Percentiles rank a stretch among this genome's conserved stretches.
These are phyloP conservation scores for Apiospora phragmitis DNA, from an alignment of 2,329 filamentous ascomycete genomes.

Conservation along the genomic window DNA sequence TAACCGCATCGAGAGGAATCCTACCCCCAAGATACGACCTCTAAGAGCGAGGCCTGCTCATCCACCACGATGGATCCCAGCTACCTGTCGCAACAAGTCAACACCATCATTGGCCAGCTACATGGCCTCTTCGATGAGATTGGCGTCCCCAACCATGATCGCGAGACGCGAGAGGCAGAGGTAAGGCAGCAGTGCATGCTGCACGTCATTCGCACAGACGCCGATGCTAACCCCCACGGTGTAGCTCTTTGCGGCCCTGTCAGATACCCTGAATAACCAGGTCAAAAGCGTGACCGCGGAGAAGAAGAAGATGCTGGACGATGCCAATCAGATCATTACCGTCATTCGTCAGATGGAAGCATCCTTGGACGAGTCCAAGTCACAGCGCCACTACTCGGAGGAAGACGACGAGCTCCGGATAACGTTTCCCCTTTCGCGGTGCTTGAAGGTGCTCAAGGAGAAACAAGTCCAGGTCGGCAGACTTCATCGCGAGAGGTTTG, in stretches of 20 bases:
- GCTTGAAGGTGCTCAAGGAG: constrained; percentile 79
- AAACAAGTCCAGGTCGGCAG: constrained; percentile 80
- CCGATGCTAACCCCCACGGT: constrained; percentile 9
- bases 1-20: background rate
- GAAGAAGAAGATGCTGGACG: constrained; percentile 87
- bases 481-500: constrained; percentile 86
- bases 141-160: constrained; percentile 89
- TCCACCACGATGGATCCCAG: constrained; percentile 73
- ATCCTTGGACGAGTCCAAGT: constrained; percentile 76
- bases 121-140: constrained; percentile 98
- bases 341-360: constrained; percentile 91
- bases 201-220: constrained; percentile 17
- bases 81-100: constrained; percentile 93
- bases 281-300: constrained; percentile 81
- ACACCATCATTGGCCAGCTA: constrained; percentile 87
- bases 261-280: constrained; percentile 88
- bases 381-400: constrained; percentile 57
- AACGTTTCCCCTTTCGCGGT: constrained; percentile 80
- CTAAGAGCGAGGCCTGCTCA: background rate
- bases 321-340: constrained; percentile 82
- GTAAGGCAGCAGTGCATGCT: constrained; percentile 49
- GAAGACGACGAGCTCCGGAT: constrained; percentile 68
- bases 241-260: constrained; percentile 88
- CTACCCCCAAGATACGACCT: background rate
- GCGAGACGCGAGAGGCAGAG: constrained; percentile 86